phyloP scores from a whole-genome alignment of 2,329 filamentous ascomycete species.

The Cercospora berteroae region DNA sequence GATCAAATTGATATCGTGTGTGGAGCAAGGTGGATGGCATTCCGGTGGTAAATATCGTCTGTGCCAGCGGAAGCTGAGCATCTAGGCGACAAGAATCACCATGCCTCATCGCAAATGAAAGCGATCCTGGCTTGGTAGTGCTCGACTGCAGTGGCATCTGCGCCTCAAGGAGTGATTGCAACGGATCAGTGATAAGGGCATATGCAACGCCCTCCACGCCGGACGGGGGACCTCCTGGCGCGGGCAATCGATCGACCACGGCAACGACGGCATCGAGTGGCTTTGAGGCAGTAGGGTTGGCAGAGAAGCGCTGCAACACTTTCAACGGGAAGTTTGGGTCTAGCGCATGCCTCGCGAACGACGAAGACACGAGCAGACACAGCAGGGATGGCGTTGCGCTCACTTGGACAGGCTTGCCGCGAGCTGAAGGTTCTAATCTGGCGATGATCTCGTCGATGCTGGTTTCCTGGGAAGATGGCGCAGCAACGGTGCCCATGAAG shows the following conservation, averaged over 20 bases:
- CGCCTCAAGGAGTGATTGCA: conserved; percentile 7
- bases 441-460: conserved; percentile 21
- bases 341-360: conserved; percentile 30
- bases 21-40: conserved; percentile 56
- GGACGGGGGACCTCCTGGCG: background rate
- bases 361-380: conserved; percentile 27
- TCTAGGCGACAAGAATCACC: conserved; percentile 2
- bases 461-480: conserved; percentile 3
- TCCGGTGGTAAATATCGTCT: conserved; percentile 74
- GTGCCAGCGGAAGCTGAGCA: conserved; percentile 63
- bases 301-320: conserved; percentile 21
- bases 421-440: conserved; percentile 17
- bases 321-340: conserved; percentile 22
- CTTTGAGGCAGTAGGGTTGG: conserved; percentile 14
- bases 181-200: conserved; percentile 20
- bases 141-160: conserved; percentile 19
- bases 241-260: conserved; percentile 34
- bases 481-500: conserved; percentile 20
- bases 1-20: conserved; percentile 27
- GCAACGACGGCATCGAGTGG: conserved; percentile 30
- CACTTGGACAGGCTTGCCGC: conserved; percentile 2
- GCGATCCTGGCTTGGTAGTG: conserved; percentile 33
- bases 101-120: conserved; percentile 25
- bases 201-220: conserved; percentile 36
- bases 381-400: conserved; percentile 20